Conservation (phyloP, 1,284 basidiomycete genomes). For the Cryptococcus floricola region DNA sequence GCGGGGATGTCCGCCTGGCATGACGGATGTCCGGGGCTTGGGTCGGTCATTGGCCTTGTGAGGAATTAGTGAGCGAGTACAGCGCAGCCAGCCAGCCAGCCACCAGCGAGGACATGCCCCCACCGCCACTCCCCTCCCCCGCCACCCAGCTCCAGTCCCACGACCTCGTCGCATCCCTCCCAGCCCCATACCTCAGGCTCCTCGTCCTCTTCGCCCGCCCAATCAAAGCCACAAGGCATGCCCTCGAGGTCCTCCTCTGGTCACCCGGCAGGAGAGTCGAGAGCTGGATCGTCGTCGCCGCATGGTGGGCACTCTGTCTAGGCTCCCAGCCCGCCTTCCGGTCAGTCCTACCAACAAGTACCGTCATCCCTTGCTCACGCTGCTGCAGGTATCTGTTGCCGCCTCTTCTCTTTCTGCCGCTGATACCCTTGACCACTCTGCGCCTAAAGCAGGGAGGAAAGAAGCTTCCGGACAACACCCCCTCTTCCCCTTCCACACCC, state of each 20-base stretch:
- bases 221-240: constrained; percentile 54
- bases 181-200: constrained; percentile 45
- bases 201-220: constrained; percentile 53
- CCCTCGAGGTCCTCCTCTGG: constrained; percentile 63
- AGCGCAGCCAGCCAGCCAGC: background rate
- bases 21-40: background rate
- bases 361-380: background rate
- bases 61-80: no score
- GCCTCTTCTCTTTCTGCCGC: constrained; percentile 34
- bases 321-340: constrained; percentile 57
- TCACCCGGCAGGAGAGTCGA: constrained; percentile 58
- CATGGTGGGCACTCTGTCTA: constrained; percentile 75
- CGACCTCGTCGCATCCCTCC: constrained; percentile 44
- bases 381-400: constrained; percentile 47
- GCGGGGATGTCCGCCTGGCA: background rate
- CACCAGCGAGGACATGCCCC: background rate
- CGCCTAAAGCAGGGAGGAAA: constrained; percentile 53
- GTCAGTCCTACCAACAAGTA: constrained; percentile 47
- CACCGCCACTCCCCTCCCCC: constrained; percentile 1
- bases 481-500: constrained; percentile 57
- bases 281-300: constrained; percentile 62
- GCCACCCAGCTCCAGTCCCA: constrained; percentile 16
- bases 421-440: constrained; percentile 35
- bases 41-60: background rate
- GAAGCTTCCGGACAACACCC: constrained; percentile 18